phyloP scores from a whole-genome alignment of 441 rosid genomes.

The Viola pubescens region DNA sequence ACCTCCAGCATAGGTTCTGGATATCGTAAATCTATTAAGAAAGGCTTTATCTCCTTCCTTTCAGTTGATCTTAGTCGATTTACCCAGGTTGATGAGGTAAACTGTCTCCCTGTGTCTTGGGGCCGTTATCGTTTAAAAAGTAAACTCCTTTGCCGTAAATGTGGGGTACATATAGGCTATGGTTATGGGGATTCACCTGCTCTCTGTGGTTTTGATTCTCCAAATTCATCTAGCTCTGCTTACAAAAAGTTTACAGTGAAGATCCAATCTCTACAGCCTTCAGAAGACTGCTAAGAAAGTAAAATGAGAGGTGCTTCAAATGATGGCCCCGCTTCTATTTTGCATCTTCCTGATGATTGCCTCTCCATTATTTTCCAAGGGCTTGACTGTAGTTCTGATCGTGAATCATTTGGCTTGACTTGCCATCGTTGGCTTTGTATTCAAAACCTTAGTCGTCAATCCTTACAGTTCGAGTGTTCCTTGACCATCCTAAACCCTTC shows the following conservation, averaged over 20 bases:
- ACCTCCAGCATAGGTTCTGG: conserved; percentile 30
- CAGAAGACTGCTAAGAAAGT: conserved; percentile 33
- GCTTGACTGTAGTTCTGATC: conserved; percentile 36
- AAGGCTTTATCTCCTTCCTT: conserved; percentile 41
- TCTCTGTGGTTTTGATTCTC: conserved; percentile 52
- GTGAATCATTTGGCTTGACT: conserved; percentile 65
- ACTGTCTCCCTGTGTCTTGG: conserved; percentile 45
- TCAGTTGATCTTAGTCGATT: conserved; percentile 56
- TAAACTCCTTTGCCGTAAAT: conserved; percentile 61
- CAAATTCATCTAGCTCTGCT: conserved; percentile 31
- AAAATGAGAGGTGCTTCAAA: conserved; percentile 34
- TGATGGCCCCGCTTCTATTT: conserved; percentile 29
- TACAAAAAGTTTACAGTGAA: conserved; percentile 42
- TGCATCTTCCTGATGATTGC: conserved; percentile 61
- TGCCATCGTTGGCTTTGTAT: conserved; percentile 59
- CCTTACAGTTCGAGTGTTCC: conserved; percentile 54
- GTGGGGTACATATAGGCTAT: conserved; percentile 54
- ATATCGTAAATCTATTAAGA: conserved; percentile 41
- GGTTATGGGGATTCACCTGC: conserved; percentile 46
- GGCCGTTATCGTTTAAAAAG: conserved; percentile 39
- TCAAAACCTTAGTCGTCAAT: conserved; percentile 49
- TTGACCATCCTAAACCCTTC: conserved; percentile 21
- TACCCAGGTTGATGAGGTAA: conserved; percentile 61
- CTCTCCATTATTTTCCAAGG: conserved; percentile 43
- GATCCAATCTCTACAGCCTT: conserved; percentile 47